Evolutionary conservation across 345 rosid genomes (phyloP).

Genomic region (Corchorus olitorius): DNA sequence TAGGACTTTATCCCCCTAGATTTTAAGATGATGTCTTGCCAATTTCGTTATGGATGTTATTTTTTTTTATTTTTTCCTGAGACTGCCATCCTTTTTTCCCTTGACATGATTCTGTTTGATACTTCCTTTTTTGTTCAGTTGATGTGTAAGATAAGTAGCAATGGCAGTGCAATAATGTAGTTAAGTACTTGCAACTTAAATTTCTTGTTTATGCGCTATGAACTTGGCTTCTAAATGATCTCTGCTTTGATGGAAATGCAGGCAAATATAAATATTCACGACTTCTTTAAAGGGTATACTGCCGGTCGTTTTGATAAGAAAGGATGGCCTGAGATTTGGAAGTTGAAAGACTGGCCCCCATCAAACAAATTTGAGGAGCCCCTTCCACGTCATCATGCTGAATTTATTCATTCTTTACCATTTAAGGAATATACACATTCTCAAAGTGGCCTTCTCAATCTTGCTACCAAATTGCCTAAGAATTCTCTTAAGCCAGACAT

Average conservation of each 20-base stretch:
- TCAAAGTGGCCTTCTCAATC: slow-evolving; percentile 52
- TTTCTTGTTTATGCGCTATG: background rate
- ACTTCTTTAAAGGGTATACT: slow-evolving; percentile 61
- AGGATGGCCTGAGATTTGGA: slow-evolving; percentile 62
- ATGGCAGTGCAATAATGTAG: background rate
- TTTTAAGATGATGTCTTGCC: background rate
- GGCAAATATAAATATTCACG: slow-evolving; percentile 47
- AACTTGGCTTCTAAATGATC: slow-evolving; percentile 1
- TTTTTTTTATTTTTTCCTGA: background rate
- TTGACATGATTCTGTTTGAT: background rate
- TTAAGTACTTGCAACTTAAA: background rate
- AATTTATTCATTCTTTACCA: slow-evolving; percentile 68
- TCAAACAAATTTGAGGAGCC: slow-evolving; percentile 51
- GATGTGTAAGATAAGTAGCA: background rate
- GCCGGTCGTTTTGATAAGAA: slow-evolving; percentile 31
- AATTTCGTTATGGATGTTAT: background rate
- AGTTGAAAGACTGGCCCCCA: slow-evolving; percentile 90
- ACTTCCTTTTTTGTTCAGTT: background rate
- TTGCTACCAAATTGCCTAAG: slow-evolving; percentile 57
- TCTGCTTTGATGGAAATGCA: slow-evolving; percentile 32
- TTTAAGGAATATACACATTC: slow-evolving; percentile 75
- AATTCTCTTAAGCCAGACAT: slow-evolving; percentile 53
- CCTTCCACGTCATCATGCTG: slow-evolving; percentile 70
- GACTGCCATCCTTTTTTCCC: background rate
- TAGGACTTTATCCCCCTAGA: background rate